Evolutionary conservation across 257 asterid species (phyloP), one percentile per base, ranked within the genome.

Genomic region (Jacaranda mimosifolia): DNA sequence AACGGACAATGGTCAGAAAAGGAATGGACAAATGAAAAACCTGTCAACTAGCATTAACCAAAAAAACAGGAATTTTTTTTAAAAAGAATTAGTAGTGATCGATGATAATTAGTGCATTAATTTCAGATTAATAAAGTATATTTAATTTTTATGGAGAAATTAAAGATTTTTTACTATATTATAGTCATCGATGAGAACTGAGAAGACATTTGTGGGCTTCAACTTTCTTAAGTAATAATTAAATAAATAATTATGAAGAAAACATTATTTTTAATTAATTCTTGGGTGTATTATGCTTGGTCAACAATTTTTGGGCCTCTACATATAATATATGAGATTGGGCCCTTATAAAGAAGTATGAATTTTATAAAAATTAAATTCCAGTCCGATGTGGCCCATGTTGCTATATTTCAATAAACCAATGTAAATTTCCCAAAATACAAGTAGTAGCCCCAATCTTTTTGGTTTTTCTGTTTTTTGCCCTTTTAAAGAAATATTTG

Each of bases 11-110:
- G 6, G 81, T 46, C 64, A 79, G 66, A 70, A 70, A 78, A 70
- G 73, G 48, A 77, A 73, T 42, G 79, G 1, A 73, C 66, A 73
- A 19, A 66, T 60, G 58, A 45, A 66, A 56, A 43, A 45, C 10
- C 35, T 57, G 57, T 79, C 64, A 73, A 66, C 73, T 79, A 45
- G 17, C 43, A 65, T 65, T 46, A 79, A 73, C 38, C 66, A 65
- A 15, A 53, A 7, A 48, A 9, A 26, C 1, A 26, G 32, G 32
- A n/a, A n/a, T n/a, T n/a, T n/a, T n/a, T n/a, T n/a, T n/a, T n/a
- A n/a, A n/a, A n/a, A n/a, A 56, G 17, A 5, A 19, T 56, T 42
- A 3, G 6, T 42, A 5, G 9, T 42, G 46, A 42, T 26, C 32
- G 32, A 26, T 42, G 9, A 5, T 42, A 42, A 7, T 42, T 42